A percentile compares a stretch with the other conserved stretches of the same genome.
phyloP scores from a whole-genome alignment of 441 rosid species.

The Mallotus japonicus region DNA sequence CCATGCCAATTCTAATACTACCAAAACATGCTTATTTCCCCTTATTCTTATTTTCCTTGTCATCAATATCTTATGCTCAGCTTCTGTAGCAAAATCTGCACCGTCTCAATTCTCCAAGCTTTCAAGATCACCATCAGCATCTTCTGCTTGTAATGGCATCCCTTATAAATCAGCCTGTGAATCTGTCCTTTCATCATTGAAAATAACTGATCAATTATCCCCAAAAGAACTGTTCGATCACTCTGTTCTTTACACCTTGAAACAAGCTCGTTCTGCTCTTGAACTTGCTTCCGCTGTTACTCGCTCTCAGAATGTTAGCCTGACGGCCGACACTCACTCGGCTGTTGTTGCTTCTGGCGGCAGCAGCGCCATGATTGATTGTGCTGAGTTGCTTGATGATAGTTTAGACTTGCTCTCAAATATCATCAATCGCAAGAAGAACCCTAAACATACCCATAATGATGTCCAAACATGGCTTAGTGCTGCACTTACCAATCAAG shows the following conservation, averaged over 20 bases:
- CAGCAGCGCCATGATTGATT: slow-evolving; percentile 26
- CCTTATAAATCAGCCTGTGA: slow-evolving; percentile 23
- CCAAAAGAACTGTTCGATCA: slow-evolving; percentile 28
- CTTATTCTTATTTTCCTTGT: slow-evolving; percentile 4
- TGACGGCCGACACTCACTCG: neutral
- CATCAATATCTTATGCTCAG: slow-evolving; percentile 20
- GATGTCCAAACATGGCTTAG: slow-evolving; percentile 58
- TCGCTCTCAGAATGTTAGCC: slow-evolving; percentile 6
- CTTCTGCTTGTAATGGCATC: slow-evolving; percentile 17
- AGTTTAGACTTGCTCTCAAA: slow-evolving; percentile 42
- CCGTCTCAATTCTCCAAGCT: slow-evolving; percentile 44
- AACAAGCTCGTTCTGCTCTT: slow-evolving; percentile 31
- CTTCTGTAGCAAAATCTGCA: slow-evolving; percentile 12
- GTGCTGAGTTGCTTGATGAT: slow-evolving; percentile 51
- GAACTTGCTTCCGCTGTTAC: slow-evolving; percentile 30
- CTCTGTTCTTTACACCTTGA: slow-evolving; percentile 30
- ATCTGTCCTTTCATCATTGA: slow-evolving; percentile 6
- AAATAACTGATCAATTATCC: neutral
- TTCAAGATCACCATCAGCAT: slow-evolving; percentile 21
- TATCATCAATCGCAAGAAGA: slow-evolving; percentile 14
- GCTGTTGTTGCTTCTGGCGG: slow-evolving; percentile 11
- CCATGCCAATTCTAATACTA: slow-evolving; percentile 4
- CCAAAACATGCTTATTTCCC: neutral
- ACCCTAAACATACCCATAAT: slow-evolving; percentile 11
- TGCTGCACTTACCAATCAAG: slow-evolving; percentile 51